Conservation (phyloP, 306 rosid species). For the Neltuma alba region DNA sequence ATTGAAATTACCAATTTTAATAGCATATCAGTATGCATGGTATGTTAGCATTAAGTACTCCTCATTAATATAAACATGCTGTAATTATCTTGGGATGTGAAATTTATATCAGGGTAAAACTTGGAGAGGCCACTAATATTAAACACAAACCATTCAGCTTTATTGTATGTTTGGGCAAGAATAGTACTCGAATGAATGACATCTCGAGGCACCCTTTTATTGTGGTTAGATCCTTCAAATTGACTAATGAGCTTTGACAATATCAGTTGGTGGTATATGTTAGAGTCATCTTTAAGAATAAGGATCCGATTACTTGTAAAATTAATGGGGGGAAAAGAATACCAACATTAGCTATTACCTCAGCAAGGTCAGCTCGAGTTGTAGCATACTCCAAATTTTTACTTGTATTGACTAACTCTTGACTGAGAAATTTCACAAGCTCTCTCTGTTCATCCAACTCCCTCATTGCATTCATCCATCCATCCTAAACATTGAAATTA, state of each 20-base stretch:
- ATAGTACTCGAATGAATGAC: neutral
- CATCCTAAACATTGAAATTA: neutral
- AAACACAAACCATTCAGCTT: neutral
- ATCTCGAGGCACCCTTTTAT: neutral
- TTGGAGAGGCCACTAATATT: neutral
- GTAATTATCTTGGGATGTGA: neutral
- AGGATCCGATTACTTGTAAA: neutral
- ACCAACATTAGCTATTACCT: neutral
- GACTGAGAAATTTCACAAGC: neutral
- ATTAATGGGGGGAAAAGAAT: too few species aligned
- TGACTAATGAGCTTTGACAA: neutral
- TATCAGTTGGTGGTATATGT: too few species aligned
- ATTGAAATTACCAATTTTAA: neutral
- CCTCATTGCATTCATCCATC: neutral
- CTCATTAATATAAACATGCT: neutral
- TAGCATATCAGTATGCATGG: neutral
- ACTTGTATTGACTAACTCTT: neutral
- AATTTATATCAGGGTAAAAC: neutral
- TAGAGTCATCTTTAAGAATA: neutral
- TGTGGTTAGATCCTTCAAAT: neutral
- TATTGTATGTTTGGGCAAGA: neutral
- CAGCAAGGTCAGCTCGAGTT: neutral
- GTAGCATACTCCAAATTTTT: neutral
- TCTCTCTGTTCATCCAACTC: neutral
- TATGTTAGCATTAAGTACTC: neutral